Evolutionary conservation across 768 basidiomycete species (phyloP).

Genomic region (Candolleomyces efflorescens): DNA sequence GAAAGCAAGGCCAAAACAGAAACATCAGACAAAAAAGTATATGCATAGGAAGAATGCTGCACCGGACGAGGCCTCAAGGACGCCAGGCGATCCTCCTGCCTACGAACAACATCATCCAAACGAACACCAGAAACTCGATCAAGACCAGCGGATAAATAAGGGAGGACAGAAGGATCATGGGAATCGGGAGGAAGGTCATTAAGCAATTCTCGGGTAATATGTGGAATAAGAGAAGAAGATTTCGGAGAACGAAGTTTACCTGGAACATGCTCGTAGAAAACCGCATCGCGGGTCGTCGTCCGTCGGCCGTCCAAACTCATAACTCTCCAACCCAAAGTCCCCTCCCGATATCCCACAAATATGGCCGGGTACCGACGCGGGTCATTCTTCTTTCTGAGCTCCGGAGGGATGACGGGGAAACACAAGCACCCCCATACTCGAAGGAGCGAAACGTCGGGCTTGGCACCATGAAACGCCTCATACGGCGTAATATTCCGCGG

Average conservation of each 20-base stretch:
- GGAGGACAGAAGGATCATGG: too few relatives aligned
- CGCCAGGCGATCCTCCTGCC: too few relatives aligned
- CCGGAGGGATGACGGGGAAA: conserved; percentile 16
- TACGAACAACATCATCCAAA: too few relatives aligned
- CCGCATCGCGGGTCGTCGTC: background rate
- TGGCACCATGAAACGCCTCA: conserved; percentile 13
- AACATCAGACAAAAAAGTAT: too few relatives aligned
- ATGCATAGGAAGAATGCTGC: too few relatives aligned
- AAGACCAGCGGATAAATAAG: too few relatives aligned
- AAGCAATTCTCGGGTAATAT: too few relatives aligned
- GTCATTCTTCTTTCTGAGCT: conserved; percentile 15
- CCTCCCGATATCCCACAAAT: conserved; percentile 19
- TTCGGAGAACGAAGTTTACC: background rate
- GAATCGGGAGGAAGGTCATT: too few relatives aligned
- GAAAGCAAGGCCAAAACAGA: too few relatives aligned
- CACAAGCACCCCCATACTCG: conserved; percentile 32
- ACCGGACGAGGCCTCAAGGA: too few relatives aligned
- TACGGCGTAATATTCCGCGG: conserved; percentile 19
- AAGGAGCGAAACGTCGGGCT: conserved; percentile 23
- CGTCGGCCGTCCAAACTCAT: background rate
- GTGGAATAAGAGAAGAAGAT: background rate
- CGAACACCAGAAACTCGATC: too few relatives aligned
- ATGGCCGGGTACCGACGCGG: conserved; percentile 15
- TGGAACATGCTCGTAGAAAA: background rate
- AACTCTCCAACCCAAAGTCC: conserved; percentile 16